Base-by-base conservation (phyloP, 371 early-diverging fungal species). In the Phascolomyces articulosus region DNA sequence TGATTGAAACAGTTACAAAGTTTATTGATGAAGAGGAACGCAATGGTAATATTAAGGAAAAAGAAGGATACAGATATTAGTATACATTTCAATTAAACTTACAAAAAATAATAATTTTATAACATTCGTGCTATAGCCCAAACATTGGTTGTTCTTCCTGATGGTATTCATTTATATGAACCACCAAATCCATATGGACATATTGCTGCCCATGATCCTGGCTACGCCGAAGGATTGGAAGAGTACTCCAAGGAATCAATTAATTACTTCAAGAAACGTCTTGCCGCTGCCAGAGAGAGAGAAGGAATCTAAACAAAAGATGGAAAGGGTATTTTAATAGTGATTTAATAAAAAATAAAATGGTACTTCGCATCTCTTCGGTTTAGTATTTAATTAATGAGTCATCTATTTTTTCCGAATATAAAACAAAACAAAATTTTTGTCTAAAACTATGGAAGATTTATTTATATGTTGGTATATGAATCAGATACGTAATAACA, bases 1-100 rank as follows among this genome's bases (percentile, higher is more conserved):
- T 86, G 9, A 76, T 84, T 38, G 86, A 87, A 11, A 86, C 82
- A 8, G 78, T 85, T 49, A 67, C 85, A 53, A 60, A 62, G 20
- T 74, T 78, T 11, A 78, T 86, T 60, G 72, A 78, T 56, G 85
- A 87, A 56, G 75, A 81, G 29, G 60, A 62, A 2, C 69, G 78
- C 21, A 69, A 73, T 2, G 81, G 88, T 72, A 65, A 66, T 60
- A 29, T 9, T n/a, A 11, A 16, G 16, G 20, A 21, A 11, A 23
- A 6, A 4, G 4, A 16, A 44, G 8, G 44, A 13, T n/a, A 6
- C 44, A n/a, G 4, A 1, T 13, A 1, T 6, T 6, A 13, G 8
- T 1, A 34, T 34, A 34, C 16, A 44, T 2, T 18, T 15, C 44
- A 4, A 13, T 13, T 16, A 44, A 13, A n/a, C 44, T 44, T 44